Conservation (phyloP, 345 rosid species). For the Odontarrhena argentea region DNA sequence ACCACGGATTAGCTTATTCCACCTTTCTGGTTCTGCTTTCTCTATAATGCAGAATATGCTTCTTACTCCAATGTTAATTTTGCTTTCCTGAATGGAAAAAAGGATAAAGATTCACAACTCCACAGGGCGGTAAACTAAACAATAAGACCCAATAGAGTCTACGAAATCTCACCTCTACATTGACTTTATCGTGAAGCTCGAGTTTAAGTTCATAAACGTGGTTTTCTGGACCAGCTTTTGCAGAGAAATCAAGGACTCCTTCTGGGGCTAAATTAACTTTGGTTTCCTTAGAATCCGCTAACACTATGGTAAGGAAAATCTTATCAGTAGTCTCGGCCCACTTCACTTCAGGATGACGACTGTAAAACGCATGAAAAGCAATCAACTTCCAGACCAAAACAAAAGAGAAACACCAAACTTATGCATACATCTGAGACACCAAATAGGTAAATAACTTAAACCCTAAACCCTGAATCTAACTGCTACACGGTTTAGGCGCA, state of each 20-base stretch:
- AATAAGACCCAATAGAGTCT: neutral
- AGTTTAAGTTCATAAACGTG: constrained; percentile 62
- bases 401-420: constrained; percentile 1
- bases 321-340: constrained; percentile 85
- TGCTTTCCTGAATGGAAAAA: constrained; percentile 55
- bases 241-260: constrained; percentile 73
- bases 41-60: constrained; percentile 72
- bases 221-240: constrained; percentile 67
- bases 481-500: neutral
- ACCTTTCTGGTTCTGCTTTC: constrained; percentile 77
- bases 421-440: constrained; percentile 2
- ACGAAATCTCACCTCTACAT: constrained; percentile 61
- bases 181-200: constrained; percentile 84
- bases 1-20: constrained; percentile 69
- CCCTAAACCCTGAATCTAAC: constrained; percentile 26
- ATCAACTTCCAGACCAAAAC: neutral
- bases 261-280: constrained; percentile 80
- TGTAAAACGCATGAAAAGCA: constrained; percentile 34
- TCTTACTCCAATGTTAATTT: constrained; percentile 68
- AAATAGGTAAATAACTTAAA: constrained; percentile 1
- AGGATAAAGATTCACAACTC: neutral
- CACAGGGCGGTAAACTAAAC: neutral
- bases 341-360: constrained; percentile 87
- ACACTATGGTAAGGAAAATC: constrained; percentile 64
- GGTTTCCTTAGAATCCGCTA: constrained; percentile 74